Percentiles rank a stretch among this genome's conserved stretches.
phyloP scores from a whole-genome alignment of 192 early-diverging fungal species.

The Rhizophagus clarus region DNA sequence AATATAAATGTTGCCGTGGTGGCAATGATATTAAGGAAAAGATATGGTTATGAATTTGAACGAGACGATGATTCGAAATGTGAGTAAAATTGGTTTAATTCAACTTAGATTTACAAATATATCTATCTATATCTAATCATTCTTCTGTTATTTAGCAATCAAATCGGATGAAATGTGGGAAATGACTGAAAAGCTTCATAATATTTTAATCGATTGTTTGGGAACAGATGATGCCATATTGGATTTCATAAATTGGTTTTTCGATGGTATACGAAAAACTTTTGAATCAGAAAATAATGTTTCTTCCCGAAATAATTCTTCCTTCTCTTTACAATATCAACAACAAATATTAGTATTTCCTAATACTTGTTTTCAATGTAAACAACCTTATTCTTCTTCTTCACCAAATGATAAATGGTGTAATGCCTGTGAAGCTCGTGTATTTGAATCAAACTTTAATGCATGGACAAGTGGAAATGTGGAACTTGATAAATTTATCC shows the following conservation, averaged over 20 bases:
- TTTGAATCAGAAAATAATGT: not conserved
- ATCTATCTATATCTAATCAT: not conserved
- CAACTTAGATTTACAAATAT: not conserved
- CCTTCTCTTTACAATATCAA: not conserved
- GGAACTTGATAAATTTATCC: slow-evolving; percentile 12
- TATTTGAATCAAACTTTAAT: slow-evolving; percentile 21
- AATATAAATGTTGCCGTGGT: slow-evolving; percentile 18
- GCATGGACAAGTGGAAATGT: not conserved
- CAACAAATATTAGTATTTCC: not conserved
- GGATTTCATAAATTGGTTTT: slow-evolving; percentile 16
- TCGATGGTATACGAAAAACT: slow-evolving; percentile 4
- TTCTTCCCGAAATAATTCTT: not conserved
- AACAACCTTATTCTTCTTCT: not conserved
- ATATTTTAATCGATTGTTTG: not conserved
- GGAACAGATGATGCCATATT: slow-evolving; percentile 4
- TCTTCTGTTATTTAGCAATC: not conserved
- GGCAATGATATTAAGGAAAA: slow-evolving; percentile 1
- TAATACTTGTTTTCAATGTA: slow-evolving; percentile 7
- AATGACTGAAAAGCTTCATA: not conserved
- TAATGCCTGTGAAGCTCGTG: not conserved
- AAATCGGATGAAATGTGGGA: slow-evolving; percentile 4
- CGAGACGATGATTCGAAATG: not conserved
- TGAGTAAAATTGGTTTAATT: not conserved
- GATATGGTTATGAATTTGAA: not conserved
- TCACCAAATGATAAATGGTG: not conserved